Evolutionary conservation across 1,284 basidiomycete genomes (phyloP).

Genomic region (Cutaneotrichosporon sp.): DNA sequence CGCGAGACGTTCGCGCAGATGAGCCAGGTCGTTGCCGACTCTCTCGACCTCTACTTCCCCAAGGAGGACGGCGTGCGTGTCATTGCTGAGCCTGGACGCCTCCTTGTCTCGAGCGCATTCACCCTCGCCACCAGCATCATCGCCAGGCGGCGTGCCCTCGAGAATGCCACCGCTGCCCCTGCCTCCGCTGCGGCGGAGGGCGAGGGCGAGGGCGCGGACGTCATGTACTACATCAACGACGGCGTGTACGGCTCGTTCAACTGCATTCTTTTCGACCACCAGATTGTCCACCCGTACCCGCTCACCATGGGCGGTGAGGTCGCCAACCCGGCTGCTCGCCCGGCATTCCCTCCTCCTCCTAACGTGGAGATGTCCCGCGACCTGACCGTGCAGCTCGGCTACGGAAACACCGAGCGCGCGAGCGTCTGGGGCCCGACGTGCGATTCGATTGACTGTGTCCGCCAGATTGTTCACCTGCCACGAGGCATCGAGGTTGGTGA

Average conservation of each 20-base stretch:
- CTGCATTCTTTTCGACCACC: slow-evolving; percentile 91
- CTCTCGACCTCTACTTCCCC: slow-evolving; percentile 82
- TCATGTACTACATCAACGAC: slow-evolving; percentile 87
- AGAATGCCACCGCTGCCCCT: slow-evolving; percentile 12
- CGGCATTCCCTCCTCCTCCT: slow-evolving; percentile 47
- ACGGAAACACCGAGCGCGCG: slow-evolving; percentile 49
- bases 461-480: slow-evolving; percentile 60
- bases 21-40: slow-evolving; percentile 64
- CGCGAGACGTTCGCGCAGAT: slow-evolving; percentile 80
- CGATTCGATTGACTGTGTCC: slow-evolving; percentile 83
- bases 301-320: slow-evolving; percentile 52
- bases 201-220: slow-evolving; percentile 38
- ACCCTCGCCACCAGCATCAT: slow-evolving; percentile 91
- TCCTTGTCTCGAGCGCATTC: slow-evolving; percentile 90
- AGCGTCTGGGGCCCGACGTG: slow-evolving; percentile 67
- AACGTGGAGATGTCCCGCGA: slow-evolving; percentile 45
- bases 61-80: slow-evolving; percentile 65
- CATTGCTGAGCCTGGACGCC: slow-evolving; percentile 94
- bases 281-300: slow-evolving; percentile 78
- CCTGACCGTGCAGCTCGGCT: slow-evolving; percentile 47
- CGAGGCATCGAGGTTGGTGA: slow-evolving; percentile 69
- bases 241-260: slow-evolving; percentile 99
- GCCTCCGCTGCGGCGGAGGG: slow-evolving; percentile 12
- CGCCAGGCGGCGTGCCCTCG: slow-evolving; percentile 62
- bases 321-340: slow-evolving; percentile 30